phyloP scores from a whole-genome alignment of 148 eudicot genomes.

The Diospyros kaki region DNA sequence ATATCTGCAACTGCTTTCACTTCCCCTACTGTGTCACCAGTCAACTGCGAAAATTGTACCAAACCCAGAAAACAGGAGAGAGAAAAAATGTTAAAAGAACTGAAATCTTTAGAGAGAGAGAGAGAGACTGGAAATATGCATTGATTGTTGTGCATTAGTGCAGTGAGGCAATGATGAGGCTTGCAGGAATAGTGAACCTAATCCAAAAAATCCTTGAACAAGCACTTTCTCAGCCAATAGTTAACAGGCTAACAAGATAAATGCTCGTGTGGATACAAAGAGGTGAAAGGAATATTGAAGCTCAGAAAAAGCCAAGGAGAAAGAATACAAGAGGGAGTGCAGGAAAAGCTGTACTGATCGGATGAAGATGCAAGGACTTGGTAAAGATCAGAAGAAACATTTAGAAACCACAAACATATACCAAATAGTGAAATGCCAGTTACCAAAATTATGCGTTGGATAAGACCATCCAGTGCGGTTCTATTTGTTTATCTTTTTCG shows the following conservation, averaged over 20 bases:
- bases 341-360: conserved; percentile 20
- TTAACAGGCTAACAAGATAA: conserved; percentile 30
- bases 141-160: conserved; percentile 27
- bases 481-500: no score
- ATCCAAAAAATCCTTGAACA: conserved; percentile 21
- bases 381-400: conserved; percentile 19
- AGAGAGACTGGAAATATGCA: conserved; percentile 13
- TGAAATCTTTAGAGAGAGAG: conserved; percentile 14
- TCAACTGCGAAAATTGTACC: conserved; percentile 55
- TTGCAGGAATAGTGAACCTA: conserved; percentile 38
- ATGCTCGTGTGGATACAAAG: conserved; percentile 5
- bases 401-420: conserved; percentile 14
- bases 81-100: conserved; percentile 12
- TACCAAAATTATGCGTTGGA: neutral
- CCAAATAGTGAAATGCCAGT: conserved; percentile 7
- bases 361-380: conserved; percentile 25
- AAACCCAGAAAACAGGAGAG: conserved; percentile 8
- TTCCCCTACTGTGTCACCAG: conserved; percentile 99
- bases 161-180: conserved; percentile 71
- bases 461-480: conserved; percentile 1
- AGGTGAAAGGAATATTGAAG: conserved; percentile 8
- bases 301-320: conserved; percentile 45
- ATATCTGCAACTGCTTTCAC: conserved; percentile 99
- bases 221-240: conserved; percentile 38
- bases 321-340: conserved; percentile 23